Evolutionary conservation across 495 filamentous ascomycete genomes (phyloP).

Genomic region (Staphylotrichum tortipilum): DNA sequence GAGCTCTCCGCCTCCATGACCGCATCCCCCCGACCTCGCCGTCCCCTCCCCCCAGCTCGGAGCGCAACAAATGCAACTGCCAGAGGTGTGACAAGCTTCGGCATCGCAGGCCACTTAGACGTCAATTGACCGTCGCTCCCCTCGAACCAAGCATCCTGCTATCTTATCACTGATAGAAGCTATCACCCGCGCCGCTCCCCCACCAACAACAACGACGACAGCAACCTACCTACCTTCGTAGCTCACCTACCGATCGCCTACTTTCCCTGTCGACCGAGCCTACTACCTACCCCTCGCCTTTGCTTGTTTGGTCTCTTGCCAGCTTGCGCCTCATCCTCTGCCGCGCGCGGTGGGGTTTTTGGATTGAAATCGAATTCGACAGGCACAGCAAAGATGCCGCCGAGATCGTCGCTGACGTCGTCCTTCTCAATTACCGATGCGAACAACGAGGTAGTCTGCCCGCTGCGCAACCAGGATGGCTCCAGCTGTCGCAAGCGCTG

Average conservation of each 20-base stretch:
- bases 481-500: constrained; percentile 97
- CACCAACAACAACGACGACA: too few species aligned
- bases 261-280: too few species aligned
- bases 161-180: constrained; percentile 22
- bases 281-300: too few species aligned
- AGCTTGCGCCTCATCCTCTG: too few species aligned
- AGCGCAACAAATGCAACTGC: constrained; percentile 9
- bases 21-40: constrained; percentile 8
- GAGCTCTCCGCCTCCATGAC: constrained; percentile 21
- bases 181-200: constrained; percentile 19
- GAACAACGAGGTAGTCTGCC: constrained; percentile 95
- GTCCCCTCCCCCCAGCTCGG: constrained; percentile 14
- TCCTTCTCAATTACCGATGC: constrained; percentile 88
- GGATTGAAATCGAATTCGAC: constrained; percentile 19
- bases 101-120: constrained; percentile 14
- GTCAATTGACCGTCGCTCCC: constrained; percentile 30
- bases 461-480: constrained; percentile 89
- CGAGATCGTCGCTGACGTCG: constrained; percentile 74
- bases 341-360: too few species aligned
- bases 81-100: constrained; percentile 20
- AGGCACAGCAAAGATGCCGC: constrained; percentile 56
- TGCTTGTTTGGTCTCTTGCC: too few species aligned
- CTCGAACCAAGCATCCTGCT: background rate
- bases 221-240: constrained; percentile 8
- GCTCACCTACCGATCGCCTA: too few species aligned